These are phyloP conservation scores for Periconia digitata DNA, from an alignment of 2,329 filamentous ascomycete species.

Conservation along the genomic window DNA sequence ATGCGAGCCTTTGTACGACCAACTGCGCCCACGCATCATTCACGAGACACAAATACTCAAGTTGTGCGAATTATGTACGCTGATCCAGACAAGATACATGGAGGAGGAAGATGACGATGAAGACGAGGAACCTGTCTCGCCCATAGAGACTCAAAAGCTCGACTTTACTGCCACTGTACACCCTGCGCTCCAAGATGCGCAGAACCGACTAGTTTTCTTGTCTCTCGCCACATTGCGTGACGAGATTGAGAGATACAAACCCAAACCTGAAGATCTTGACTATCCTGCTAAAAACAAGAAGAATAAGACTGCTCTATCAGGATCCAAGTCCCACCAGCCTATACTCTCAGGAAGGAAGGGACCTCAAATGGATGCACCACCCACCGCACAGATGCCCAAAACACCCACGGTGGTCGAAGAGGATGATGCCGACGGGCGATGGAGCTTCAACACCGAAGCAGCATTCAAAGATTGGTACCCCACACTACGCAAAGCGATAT, in stretches of 20 bases:
- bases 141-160: conserved; percentile 55
- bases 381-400: conserved; percentile 47
- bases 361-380: conserved; percentile 41
- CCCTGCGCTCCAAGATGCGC: conserved; percentile 67
- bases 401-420: conserved; percentile 53
- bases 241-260: conserved; percentile 67
- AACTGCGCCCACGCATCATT: conserved; percentile 65
- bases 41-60: conserved; percentile 67
- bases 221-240: conserved; percentile 64
- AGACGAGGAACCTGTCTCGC: conserved; percentile 54
- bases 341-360: conserved; percentile 57
- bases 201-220: conserved; percentile 67
- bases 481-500: conserved; percentile 67
- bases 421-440: conserved; percentile 53
- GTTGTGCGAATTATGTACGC: conserved; percentile 66
- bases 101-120: conserved; percentile 50
- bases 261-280: conserved; percentile 65
- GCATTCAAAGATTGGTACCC: conserved; percentile 66
- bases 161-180: conserved; percentile 65
- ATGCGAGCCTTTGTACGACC: conserved; percentile 68
- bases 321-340: conserved; percentile 45
- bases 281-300: conserved; percentile 60
- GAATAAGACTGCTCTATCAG: conserved; percentile 46
- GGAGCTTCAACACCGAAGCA: conserved; percentile 59
- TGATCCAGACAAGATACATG: conserved; percentile 67